phyloP scores from a whole-genome alignment of 2,329 filamentous ascomycete species.

The Fusarium solani-melongenae region DNA sequence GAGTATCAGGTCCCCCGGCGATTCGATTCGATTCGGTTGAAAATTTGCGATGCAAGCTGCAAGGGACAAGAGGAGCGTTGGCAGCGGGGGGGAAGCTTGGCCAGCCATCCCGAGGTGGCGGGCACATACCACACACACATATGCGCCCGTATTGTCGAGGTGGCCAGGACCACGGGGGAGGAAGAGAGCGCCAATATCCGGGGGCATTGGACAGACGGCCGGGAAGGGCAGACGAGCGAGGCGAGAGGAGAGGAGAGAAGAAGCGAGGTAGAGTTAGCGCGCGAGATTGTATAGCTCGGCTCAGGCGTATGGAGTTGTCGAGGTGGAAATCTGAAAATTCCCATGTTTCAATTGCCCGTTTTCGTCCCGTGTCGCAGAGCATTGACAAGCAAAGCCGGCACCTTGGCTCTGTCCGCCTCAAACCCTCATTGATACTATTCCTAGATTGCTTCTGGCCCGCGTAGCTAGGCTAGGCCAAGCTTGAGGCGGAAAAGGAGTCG shows the following conservation, averaged over 20 bases:
- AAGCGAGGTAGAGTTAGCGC: constrained; percentile 23
- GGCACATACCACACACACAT: constrained; percentile 1
- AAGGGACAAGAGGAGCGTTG: constrained; percentile 33
- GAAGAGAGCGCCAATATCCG: background rate
- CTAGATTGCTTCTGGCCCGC: constrained; percentile 2
- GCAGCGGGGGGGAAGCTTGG: constrained; percentile 11
- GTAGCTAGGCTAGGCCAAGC: constrained; percentile 5
- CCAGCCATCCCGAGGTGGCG: constrained; percentile 20
- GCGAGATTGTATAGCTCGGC: constrained; percentile 38
- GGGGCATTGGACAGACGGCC: constrained; percentile 23
- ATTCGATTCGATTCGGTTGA: constrained; percentile 17
- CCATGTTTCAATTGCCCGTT: constrained; percentile 20
- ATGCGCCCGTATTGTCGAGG: background rate
- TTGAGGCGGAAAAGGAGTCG: background rate
- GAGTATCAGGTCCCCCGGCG: constrained; percentile 2
- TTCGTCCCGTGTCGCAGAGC: background rate
- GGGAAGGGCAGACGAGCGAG: constrained; percentile 8
- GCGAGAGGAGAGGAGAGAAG: constrained; percentile 9
- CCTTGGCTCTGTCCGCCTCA: background rate
- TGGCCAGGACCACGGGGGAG: background rate
- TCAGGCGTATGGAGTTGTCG: constrained; percentile 35
- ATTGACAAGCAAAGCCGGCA: background rate
- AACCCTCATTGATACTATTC: background rate
- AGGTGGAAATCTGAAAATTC: constrained; percentile 25
- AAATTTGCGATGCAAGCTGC: constrained; percentile 39